Evolutionary conservation across 257 asterid genomes (phyloP).

Genomic region (Nicotiana knightiana): DNA sequence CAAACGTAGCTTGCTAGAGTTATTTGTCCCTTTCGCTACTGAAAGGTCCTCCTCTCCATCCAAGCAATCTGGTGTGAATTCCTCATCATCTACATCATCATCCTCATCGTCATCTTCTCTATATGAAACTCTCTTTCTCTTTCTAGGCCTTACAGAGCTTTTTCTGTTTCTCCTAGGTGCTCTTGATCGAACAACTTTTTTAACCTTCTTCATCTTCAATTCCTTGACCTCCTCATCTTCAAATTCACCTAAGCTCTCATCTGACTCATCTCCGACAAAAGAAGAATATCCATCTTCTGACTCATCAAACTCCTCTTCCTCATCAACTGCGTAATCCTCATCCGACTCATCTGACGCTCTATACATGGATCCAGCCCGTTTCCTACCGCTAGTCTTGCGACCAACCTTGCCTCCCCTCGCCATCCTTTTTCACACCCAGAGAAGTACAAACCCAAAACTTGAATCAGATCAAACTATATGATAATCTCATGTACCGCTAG

Average conservation of each 20-base stretch:
- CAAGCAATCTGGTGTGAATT: slow-evolving; percentile 12
- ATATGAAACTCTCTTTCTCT: slow-evolving; percentile 30
- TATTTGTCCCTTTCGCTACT: neutral
- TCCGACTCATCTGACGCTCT: slow-evolving; percentile 13
- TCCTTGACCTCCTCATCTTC: slow-evolving; percentile 37
- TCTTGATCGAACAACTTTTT: slow-evolving; percentile 29
- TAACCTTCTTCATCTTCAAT: slow-evolving; percentile 33
- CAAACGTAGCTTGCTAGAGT: neutral
- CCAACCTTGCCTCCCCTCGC: slow-evolving; percentile 15
- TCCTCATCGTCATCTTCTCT: slow-evolving; percentile 29
- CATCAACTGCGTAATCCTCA: slow-evolving; percentile 50
- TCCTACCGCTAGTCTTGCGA: slow-evolving; percentile 3
- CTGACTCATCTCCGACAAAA: slow-evolving; percentile 68
- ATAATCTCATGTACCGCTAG: neutral
- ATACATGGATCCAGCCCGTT: slow-evolving; percentile 8
- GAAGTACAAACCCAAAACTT: slow-evolving; percentile 12
- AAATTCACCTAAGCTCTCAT: slow-evolving; percentile 42
- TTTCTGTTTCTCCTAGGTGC: slow-evolving; percentile 38
- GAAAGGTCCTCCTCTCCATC: slow-evolving; percentile 10
- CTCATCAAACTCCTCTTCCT: slow-evolving; percentile 50
- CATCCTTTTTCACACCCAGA: slow-evolving; percentile 32
- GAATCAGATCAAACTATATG: slow-evolving; percentile 13
- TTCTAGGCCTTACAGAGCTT: slow-evolving; percentile 14
- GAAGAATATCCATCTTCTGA: slow-evolving; percentile 72
- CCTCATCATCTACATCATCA: slow-evolving; percentile 13